Evolutionary conservation across 805 yeast genomes (phyloP).

Genomic region (Monosporozyma solicola): DNA sequence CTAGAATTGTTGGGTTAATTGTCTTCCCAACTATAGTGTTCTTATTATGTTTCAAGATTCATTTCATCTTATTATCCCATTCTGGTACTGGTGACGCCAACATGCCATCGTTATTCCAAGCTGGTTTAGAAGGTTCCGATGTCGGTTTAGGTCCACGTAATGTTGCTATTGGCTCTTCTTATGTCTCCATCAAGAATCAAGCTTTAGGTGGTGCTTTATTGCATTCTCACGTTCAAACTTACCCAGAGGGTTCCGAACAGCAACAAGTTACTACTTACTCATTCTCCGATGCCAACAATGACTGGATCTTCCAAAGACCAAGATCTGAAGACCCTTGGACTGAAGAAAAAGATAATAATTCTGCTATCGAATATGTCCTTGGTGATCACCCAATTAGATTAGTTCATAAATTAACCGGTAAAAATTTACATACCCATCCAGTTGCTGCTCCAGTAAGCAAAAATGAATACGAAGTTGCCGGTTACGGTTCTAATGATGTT

Average conservation of each 20-base stretch:
- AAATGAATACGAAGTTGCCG: conserved; percentile 70
- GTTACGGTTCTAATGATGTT: conserved; percentile 62
- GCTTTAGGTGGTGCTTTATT: conserved; percentile 70
- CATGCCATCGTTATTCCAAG: conserved; percentile 78
- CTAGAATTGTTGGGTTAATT: conserved; percentile 55
- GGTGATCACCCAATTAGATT: conserved; percentile 65
- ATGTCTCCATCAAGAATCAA: conserved; percentile 43
- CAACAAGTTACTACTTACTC: conserved; percentile 93
- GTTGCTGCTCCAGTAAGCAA: conserved; percentile 70
- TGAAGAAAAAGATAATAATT: conserved; percentile 16
- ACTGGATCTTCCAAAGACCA: conserved; percentile 61
- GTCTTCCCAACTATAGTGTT: conserved; percentile 56
- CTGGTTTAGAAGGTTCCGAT: conserved; percentile 59
- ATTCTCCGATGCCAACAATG: conserved; percentile 78
- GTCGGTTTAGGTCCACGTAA: conserved; percentile 66
- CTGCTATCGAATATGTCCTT: conserved; percentile 32
- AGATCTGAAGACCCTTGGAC: conserved; percentile 32
- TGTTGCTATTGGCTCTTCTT: conserved; percentile 53
- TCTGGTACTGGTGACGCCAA: conserved; percentile 79
- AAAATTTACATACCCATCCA: conserved; percentile 78
- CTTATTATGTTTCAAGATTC: conserved; percentile 61
- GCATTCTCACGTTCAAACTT: conserved; percentile 81
- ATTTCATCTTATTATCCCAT: conserved; percentile 63
- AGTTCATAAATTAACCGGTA: conserved; percentile 59
- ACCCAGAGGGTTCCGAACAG: conserved; percentile 90